Evolutionary conservation across 352 stramenopile genomes (phyloP).

Genomic region (Thalassiosira tumida): DNA sequence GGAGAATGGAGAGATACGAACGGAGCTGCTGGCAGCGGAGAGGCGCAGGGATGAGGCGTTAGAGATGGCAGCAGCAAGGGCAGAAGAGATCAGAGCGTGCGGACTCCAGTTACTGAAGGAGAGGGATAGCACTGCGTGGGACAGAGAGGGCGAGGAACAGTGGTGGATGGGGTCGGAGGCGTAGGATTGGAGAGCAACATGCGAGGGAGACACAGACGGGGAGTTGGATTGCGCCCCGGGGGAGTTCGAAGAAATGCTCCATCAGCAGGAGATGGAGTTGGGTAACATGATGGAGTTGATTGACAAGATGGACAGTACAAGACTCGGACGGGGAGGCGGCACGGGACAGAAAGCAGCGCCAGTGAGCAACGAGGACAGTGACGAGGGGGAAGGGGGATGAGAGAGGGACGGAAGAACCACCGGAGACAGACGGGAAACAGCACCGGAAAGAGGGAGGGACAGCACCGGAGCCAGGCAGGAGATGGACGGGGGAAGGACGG

Average conservation of each 20-base stretch:
- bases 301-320: conserved; percentile 20
- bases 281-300: neutral
- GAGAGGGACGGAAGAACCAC: neutral
- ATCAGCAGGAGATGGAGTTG: neutral
- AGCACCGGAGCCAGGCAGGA: neutral
- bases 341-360: neutral
- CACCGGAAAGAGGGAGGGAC: too few relatives aligned
- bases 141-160: neutral
- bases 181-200: neutral
- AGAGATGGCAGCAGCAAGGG: too few relatives aligned
- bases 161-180: neutral
- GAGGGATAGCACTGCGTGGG: conserved; percentile 17
- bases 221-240: conserved; percentile 54
- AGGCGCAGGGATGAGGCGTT: too few relatives aligned
- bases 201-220: conserved; percentile 9
- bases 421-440: neutral
- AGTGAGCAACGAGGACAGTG: neutral
- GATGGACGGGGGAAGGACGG: too few relatives aligned
- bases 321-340: neutral
- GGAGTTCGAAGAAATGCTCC: conserved; percentile 14
- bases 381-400: neutral
- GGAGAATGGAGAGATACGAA: neutral
- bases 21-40: neutral
- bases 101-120: too few relatives aligned
- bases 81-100: too few relatives aligned